These are phyloP conservation scores for Leccinum ponderosum DNA, from an alignment of 1,284 basidiomycete genomes.

Conservation along the genomic window DNA sequence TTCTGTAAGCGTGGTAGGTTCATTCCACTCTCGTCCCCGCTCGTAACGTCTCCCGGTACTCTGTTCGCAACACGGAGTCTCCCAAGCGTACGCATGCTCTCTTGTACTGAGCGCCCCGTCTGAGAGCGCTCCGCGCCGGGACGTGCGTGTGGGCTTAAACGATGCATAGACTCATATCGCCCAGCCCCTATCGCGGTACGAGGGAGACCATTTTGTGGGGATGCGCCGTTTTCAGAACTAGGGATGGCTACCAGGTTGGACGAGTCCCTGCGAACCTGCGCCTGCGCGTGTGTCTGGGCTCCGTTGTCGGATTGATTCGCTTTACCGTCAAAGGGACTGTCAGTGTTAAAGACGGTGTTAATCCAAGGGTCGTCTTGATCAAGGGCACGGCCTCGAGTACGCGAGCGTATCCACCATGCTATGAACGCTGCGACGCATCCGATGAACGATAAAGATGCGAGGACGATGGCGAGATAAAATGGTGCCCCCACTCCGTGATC, in stretches of 20 bases:
- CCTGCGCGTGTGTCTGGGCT: not conserved
- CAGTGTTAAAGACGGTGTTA: slow-evolving; percentile 5
- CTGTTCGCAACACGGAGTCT: slow-evolving; percentile 42
- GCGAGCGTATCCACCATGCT: slow-evolving; percentile 34
- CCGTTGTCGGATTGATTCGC: slow-evolving; percentile 4
- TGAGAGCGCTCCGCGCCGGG: slow-evolving; percentile 14
- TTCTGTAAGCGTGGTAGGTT: slow-evolving; percentile 7
- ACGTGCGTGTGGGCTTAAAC: not conserved
- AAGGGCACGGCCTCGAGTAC: slow-evolving; percentile 12
- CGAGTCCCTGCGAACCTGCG: slow-evolving; percentile 18
- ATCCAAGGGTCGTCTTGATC: slow-evolving; percentile 31
- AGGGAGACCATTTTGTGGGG: not conserved
- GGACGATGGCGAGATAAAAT: slow-evolving; percentile 35
- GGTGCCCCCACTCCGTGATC: slow-evolving; percentile 31
- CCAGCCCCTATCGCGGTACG: not conserved
- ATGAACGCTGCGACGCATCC: slow-evolving; percentile 32
- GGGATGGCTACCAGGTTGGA: slow-evolving; percentile 14
- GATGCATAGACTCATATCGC: not conserved
- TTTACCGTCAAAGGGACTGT: not conserved
- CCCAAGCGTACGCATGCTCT: slow-evolving; percentile 38
- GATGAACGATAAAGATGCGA: slow-evolving; percentile 29
- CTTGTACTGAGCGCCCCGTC: slow-evolving; percentile 28
- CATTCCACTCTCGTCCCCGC: slow-evolving; percentile 38
- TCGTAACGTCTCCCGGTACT: slow-evolving; percentile 42
- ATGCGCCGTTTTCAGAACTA: not conserved